Evolutionary conservation across 1,139 yeast genomes (phyloP).

Genomic region (Hansenula sp.): DNA sequence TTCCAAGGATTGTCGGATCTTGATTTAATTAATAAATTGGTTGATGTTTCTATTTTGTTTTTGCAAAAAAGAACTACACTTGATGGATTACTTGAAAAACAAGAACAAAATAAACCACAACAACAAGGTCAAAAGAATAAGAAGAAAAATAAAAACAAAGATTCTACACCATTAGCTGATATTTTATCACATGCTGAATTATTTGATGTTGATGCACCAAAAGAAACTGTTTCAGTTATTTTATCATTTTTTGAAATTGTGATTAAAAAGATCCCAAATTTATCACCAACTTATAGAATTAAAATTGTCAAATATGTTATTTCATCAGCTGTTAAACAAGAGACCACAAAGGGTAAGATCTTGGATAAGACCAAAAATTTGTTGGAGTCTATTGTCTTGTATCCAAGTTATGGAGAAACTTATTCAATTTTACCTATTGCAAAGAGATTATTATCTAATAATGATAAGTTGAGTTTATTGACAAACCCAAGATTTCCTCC

Average conservation of each 20-base stretch:
- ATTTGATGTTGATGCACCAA: slow-evolving; percentile 42
- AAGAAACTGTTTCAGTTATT: slow-evolving; percentile 33
- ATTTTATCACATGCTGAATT: slow-evolving; percentile 62
- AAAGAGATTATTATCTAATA: slow-evolving; percentile 33
- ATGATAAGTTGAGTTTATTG: slow-evolving; percentile 49
- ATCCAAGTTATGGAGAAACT: slow-evolving; percentile 57
- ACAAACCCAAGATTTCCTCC: slow-evolving; percentile 75
- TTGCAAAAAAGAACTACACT: slow-evolving; percentile 27
- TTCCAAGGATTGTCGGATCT: slow-evolving; percentile 28
- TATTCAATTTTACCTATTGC: slow-evolving; percentile 72
- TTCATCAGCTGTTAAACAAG: slow-evolving; percentile 22
- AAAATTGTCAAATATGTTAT: slow-evolving; percentile 56
- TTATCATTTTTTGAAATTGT: slow-evolving; percentile 46
- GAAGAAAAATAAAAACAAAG: slow-evolving; percentile 40
- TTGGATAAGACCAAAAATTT: slow-evolving; percentile 32
- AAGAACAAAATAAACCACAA: slow-evolving; percentile 11
- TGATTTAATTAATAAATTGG: slow-evolving; percentile 29
- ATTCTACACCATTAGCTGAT: slow-evolving; percentile 58
- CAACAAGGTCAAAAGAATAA: slow-evolving; percentile 23
- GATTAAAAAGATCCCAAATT: slow-evolving; percentile 40
- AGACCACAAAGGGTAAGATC: slow-evolving; percentile 21
- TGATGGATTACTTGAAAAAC: slow-evolving; percentile 23
- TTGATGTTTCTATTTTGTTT: slow-evolving; percentile 28
- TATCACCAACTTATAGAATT: slow-evolving; percentile 63
- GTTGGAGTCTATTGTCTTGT: slow-evolving; percentile 49